These are phyloP conservation scores for Nakazawaea sp. DNA, from an alignment of 805 yeast species.

Conservation along the genomic window DNA sequence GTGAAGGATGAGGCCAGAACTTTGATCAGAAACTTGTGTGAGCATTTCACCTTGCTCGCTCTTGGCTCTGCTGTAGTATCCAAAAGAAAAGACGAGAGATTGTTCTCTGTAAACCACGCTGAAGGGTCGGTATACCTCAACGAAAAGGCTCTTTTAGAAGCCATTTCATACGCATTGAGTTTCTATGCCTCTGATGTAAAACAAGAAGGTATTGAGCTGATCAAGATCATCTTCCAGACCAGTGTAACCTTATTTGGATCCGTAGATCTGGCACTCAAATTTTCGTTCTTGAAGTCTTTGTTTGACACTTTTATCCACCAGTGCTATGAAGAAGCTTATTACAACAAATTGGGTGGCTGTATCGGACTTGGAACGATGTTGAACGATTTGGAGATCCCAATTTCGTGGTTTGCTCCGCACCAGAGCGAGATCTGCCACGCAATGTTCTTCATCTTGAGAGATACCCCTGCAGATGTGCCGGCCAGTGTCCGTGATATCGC, in stretches of 20 bases:
- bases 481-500: constrained; percentile 70
- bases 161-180: constrained; percentile 73
- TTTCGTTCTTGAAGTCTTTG: constrained; percentile 70
- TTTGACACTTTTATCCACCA: constrained; percentile 82
- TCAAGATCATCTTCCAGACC: constrained; percentile 53
- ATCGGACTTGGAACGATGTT: constrained; percentile 73
- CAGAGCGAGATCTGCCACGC: constrained; percentile 85
- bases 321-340: constrained; percentile 86
- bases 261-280: constrained; percentile 56
- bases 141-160: constrained; percentile 65
- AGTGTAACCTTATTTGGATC: constrained; percentile 64
- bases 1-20: constrained; percentile 58
- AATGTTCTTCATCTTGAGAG: constrained; percentile 82
- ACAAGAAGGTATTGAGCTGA: constrained; percentile 60
- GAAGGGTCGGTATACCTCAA: constrained; percentile 71
- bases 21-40: constrained; percentile 60
- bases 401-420: constrained; percentile 65
- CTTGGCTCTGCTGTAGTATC: constrained; percentile 68
- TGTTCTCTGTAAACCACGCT: constrained; percentile 68
- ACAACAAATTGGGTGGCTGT: constrained; percentile 83
- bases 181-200: constrained; percentile 68
- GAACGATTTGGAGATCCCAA: constrained; percentile 59
- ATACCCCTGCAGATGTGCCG: constrained; percentile 86
- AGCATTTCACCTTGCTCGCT: constrained; percentile 74
- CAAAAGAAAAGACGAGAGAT: constrained; percentile 57